phyloP scores from a whole-genome alignment of 257 asterid species.

The Fraxinus pennsylvanica region DNA sequence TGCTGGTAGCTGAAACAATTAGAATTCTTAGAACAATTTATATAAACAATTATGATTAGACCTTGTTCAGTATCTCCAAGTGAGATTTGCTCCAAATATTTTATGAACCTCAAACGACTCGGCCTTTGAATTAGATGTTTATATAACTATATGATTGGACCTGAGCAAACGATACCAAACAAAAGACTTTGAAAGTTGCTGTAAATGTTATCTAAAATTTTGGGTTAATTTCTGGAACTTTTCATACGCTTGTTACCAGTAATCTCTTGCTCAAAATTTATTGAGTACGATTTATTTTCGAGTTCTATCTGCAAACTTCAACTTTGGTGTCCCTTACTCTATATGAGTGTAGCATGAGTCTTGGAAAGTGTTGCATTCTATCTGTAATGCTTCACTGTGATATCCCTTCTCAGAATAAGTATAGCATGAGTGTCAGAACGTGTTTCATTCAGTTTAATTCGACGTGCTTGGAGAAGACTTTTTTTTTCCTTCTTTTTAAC shows the following conservation, averaged over 20 bases:
- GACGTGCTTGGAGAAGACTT: not conserved
- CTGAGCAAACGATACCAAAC: not conserved
- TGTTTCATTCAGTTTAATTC: not conserved
- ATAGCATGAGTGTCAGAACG: too few species aligned
- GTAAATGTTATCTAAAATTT: not conserved
- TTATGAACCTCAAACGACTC: not conserved
- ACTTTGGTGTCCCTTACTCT: too few species aligned
- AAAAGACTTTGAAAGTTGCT: conserved; percentile 13
- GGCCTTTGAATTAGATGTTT: not conserved
- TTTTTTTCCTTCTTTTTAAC: too few species aligned
- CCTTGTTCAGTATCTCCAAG: not conserved
- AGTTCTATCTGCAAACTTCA: not conserved
- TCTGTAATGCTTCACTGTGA: too few species aligned
- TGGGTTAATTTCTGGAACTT: not conserved
- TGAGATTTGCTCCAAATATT: not conserved
- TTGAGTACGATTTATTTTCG: too few species aligned
- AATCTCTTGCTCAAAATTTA: too few species aligned
- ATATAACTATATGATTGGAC: not conserved
- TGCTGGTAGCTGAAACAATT: not conserved
- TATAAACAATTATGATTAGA: not conserved
- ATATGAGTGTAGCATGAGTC: not conserved
- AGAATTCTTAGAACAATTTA: not conserved
- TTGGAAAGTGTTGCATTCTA: not conserved
- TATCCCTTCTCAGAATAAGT: too few species aligned
- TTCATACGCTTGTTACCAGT: not conserved